Base-by-base conservation (phyloP, 2,329 filamentous ascomycete genomes). In the Cladosporium sphaerospermum region DNA sequence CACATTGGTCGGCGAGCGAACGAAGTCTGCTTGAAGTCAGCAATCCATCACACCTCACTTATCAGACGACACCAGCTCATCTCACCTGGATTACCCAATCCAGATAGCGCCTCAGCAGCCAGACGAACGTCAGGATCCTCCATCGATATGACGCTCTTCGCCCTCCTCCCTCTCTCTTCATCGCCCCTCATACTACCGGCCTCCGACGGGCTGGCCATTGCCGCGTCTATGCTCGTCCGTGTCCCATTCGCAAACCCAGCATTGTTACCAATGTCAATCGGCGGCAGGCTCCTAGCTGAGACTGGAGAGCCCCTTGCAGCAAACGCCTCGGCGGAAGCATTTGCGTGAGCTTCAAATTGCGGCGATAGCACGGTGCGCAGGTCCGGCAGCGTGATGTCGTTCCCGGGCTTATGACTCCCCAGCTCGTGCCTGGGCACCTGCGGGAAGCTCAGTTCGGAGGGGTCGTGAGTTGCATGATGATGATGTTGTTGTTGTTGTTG, bases 101-200 rank as follows among this genome's bases (percentile, higher is more conserved):
- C 75, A 37, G 73, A 75, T 57, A 78, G 61, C 34, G 75, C 75
- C 63, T 78, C 75, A 16, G 75, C 75, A 5, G 75, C 76, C 46
- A 75, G 64, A 14, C 75, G 67, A 55, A 76, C 74, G 54, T 77
- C 71, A 11, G 72, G 70, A 55, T 77, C 75, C 19, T 77, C 74
- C 59, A 75, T 70, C 39, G 72, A 75, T 34, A 73, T 57, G n/a
- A 68, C 67, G 52, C 73, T 76, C 47, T 67, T 67, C 40, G 72
- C 70, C 45, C 48, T 39, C 28, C 73, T 39, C 7, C 52, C 52
- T 44, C 52, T 23, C 2, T 45, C 52, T 18, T 48, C 40, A 6
- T 54, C 52, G 34, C 50, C 34, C 9, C 39, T 33, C 16, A 72
- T 66, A 58, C 73, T 75, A 19, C 68, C 71, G 6, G 67, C 72